These are phyloP conservation scores for Heimioporus sp. DNA, from an alignment of 768 basidiomycete genomes.

Conservation along the genomic window DNA sequence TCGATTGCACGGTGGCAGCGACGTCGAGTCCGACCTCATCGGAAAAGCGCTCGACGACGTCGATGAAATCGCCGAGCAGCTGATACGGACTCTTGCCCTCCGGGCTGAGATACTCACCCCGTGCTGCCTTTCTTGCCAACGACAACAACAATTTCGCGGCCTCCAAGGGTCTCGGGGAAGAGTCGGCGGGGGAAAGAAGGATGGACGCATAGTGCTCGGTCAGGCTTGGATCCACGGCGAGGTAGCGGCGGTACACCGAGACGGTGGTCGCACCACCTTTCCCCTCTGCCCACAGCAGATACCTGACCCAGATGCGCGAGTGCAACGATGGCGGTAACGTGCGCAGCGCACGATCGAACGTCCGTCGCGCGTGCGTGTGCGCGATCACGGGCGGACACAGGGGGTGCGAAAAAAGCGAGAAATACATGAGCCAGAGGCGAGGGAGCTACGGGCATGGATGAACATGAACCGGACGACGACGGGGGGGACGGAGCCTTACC, in stretches of 20 bases:
- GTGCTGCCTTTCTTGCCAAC: constrained; percentile 78
- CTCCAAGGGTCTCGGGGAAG: constrained; percentile 79
- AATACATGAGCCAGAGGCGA: constrained; percentile 90
- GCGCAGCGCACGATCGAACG: constrained; percentile 91
- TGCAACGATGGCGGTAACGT: constrained; percentile 93
- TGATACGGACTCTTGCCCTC: constrained; percentile 97
- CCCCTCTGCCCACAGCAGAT: constrained; percentile 87
- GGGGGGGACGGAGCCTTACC: too few species aligned
- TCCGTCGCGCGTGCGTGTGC: constrained; percentile 87
- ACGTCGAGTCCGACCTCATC: constrained; percentile 92
- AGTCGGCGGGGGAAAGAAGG: constrained; percentile 56
- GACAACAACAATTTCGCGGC: constrained; percentile 89
- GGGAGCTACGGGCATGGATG: constrained; percentile 60
- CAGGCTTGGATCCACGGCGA: constrained; percentile 74
- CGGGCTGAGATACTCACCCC: constrained; percentile 80
- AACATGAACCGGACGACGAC: too few species aligned
- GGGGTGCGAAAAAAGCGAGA: constrained; percentile 87
- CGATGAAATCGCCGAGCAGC: constrained; percentile 87
- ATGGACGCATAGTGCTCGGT: constrained; percentile 77
- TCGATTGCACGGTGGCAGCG: constrained; percentile 64
- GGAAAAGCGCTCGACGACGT: constrained; percentile 84
- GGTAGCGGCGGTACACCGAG: constrained; percentile 84
- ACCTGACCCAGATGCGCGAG: constrained; percentile 87
- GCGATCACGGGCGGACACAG: constrained; percentile 81
- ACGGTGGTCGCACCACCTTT: constrained; percentile 79